Evolutionary conservation across 2,329 filamentous ascomycete species (phyloP), one percentile per base, ranked within the genome.

Genomic region (Fusarium duplospermum): DNA sequence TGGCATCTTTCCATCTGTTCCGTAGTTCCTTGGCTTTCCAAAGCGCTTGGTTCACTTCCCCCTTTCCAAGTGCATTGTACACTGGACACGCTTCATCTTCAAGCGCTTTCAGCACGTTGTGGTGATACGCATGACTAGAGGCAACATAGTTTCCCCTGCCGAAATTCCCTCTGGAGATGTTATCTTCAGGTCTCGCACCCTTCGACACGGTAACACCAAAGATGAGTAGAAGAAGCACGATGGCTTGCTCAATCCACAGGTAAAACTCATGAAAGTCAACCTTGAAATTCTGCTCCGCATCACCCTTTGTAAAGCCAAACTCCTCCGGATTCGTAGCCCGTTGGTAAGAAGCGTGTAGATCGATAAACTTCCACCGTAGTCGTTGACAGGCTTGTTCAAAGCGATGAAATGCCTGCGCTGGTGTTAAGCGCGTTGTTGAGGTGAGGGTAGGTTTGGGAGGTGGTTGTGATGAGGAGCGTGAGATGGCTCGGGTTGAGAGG

Each of bases 201-300:
- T 83, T 81, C 0, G 84, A 81, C 0, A 94, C 84, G 0, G 80
- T 79, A 6, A 93, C 85, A 9, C 88, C 90, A 67, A 91, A 92
- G 0, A 93, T 87, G 1, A 86, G 87, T n/a, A 93, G 87, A 1
- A 93, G 83, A 56, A 92, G 88, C 2, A 93, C 91, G 9, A 94
- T 85, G 0, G 91, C 92, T 33, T 93, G 89, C 82, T 94, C 93
- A 8, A 94, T 87, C 38, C 93, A 87, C 61, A 90, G 89, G 83
- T 94, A 94, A 80, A 92, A 94, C 78, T 94, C 93, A 81, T 93
- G 91, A 72, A 94, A 94, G 78, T 94, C 93, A 9, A 94, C 87
- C 80, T 94, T 94, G 84, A 94, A 94, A 86, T 93, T 93, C 18
- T 89, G 86, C 80, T 92, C 90, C 0, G 88, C 88, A 72, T 89